These are phyloP conservation scores for Rhizopogon vulgaris DNA, from an alignment of 768 basidiomycete genomes.

Conservation along the genomic window DNA sequence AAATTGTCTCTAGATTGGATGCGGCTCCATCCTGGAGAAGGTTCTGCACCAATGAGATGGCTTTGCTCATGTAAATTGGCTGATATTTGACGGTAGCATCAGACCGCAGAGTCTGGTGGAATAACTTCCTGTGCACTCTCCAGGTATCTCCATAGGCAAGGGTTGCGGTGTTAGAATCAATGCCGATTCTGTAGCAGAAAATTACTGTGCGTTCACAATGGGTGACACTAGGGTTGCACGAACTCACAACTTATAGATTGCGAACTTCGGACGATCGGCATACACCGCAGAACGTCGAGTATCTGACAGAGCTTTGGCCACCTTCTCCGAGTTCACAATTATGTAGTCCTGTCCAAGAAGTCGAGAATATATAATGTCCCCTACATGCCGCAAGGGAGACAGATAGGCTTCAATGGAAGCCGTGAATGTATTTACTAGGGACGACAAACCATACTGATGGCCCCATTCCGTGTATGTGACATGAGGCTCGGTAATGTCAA, in stretches of 20 bases:
- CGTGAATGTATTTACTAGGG: not conserved
- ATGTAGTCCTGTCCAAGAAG: slow-evolving; percentile 6
- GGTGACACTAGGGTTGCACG: not conserved
- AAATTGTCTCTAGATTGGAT: not conserved
- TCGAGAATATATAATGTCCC: slow-evolving; percentile 6
- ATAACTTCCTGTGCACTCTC: slow-evolving; percentile 12
- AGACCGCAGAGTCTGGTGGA: slow-evolving; percentile 6
- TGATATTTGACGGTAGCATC: not conserved
- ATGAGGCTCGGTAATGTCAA: slow-evolving; percentile 33
- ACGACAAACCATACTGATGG: slow-evolving; percentile 27
- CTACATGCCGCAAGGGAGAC: not conserved
- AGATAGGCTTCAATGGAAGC: too few relatives aligned
- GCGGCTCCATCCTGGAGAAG: not conserved
- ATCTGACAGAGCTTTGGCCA: slow-evolving; percentile 5
- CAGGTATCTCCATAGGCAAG: slow-evolving; percentile 14
- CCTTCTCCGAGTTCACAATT: slow-evolving; percentile 8
- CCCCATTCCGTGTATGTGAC: slow-evolving; percentile 33
- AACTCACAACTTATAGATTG: slow-evolving; percentile 5
- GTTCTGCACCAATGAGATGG: not conserved
- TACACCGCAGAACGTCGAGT: slow-evolving; percentile 6
- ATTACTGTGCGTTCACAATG: not conserved
- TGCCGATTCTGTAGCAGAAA: slow-evolving; percentile 4
- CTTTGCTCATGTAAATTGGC: not conserved
- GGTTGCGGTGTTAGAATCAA: slow-evolving; percentile 6
- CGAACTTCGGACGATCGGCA: slow-evolving; percentile 6